Conservation (phyloP, 306 rosid genomes). For the Vicia faba region DNA sequence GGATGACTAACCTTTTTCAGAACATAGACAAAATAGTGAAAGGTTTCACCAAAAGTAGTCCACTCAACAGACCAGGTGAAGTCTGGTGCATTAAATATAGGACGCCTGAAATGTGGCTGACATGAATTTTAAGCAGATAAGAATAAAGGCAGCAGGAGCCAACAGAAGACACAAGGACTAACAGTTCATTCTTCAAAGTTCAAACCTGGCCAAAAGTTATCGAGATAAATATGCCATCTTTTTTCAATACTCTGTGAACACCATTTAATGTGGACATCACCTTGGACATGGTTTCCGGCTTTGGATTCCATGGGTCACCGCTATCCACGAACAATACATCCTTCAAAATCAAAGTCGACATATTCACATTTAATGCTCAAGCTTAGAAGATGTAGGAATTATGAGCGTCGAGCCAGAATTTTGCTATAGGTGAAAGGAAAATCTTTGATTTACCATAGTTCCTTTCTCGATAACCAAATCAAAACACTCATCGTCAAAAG, state of each 20-base stretch:
- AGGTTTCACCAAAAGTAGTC: slow-evolving; percentile 83
- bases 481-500: slow-evolving; percentile 75
- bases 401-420: slow-evolving; percentile 30
- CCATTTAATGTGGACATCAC: slow-evolving; percentile 82
- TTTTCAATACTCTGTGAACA: slow-evolving; percentile 82
- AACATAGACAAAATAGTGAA: slow-evolving; percentile 82
- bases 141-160: slow-evolving; percentile 30
- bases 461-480: slow-evolving; percentile 96
- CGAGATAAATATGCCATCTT: slow-evolving; percentile 76
- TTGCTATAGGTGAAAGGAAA: slow-evolving; percentile 33
- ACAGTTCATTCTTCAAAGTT: slow-evolving; percentile 37
- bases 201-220: slow-evolving; percentile 93
- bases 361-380: slow-evolving; percentile 22
- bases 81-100: slow-evolving; percentile 68
- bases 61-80: slow-evolving; percentile 94
- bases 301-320: slow-evolving; percentile 95
- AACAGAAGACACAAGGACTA: slow-evolving; percentile 22
- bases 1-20: slow-evolving; percentile 72
- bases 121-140: slow-evolving; percentile 39
- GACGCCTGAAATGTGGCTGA: slow-evolving; percentile 94
- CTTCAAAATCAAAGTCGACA: slow-evolving; percentile 54
- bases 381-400: not conserved
- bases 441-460: slow-evolving; percentile 71
- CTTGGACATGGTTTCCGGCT: slow-evolving; percentile 63
- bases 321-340: slow-evolving; percentile 94